These are phyloP conservation scores for Fusarium humuli DNA, from an alignment of 2,329 filamentous ascomycete genomes.

Conservation along the genomic window DNA sequence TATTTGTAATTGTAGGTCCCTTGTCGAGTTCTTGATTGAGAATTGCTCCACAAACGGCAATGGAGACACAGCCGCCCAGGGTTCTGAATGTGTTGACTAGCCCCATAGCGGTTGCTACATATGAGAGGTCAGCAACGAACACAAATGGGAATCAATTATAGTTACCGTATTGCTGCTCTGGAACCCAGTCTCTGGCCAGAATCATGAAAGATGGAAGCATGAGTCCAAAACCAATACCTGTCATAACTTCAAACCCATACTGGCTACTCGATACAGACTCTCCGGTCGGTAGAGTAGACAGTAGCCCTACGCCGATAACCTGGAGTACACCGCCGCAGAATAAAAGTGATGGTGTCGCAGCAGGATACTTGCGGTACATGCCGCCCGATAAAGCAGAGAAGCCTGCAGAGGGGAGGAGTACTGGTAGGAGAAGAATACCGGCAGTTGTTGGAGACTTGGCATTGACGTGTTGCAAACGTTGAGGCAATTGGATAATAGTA, in stretches of 20 bases:
- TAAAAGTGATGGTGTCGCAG: not conserved
- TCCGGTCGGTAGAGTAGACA: not conserved
- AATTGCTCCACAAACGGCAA: not conserved
- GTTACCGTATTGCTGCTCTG: not conserved
- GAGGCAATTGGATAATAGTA: not conserved
- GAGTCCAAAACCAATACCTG: not conserved
- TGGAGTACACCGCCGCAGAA: not conserved
- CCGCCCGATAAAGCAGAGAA: slow-evolving; percentile 1
- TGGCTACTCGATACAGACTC: not conserved
- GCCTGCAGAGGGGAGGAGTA: not conserved
- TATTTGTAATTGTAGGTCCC: fast-evolving
- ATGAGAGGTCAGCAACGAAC: not conserved
- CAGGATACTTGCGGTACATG: not conserved
- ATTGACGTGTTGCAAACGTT: not conserved
- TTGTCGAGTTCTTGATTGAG: not conserved
- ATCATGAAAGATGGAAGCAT: slow-evolving; percentile 1
- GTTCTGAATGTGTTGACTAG: not conserved
- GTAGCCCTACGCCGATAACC: not conserved
- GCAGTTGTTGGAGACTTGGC: not conserved
- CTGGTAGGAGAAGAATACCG: not conserved
- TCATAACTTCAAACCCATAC: not conserved
- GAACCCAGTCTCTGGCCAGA: not conserved
- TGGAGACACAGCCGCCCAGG: not conserved
- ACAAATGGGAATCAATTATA: too few relatives aligned
- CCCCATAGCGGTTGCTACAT: not conserved